phyloP scores from a whole-genome alignment of 139 green algal genomes.

The Coelastrella sp. region DNA sequence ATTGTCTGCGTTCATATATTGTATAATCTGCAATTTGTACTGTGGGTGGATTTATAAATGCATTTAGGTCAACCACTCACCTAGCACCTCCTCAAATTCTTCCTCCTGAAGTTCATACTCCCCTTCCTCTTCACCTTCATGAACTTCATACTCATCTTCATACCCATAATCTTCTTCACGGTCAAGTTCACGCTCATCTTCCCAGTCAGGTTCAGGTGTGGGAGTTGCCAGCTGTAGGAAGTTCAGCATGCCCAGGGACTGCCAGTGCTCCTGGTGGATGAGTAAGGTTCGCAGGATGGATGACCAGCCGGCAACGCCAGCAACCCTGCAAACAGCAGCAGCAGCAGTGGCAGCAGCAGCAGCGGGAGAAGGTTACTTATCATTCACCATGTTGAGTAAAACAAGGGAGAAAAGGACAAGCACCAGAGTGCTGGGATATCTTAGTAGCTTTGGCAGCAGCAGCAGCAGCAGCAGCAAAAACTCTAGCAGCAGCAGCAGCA shows the following conservation, averaged over 20 bases:
- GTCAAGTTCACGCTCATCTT: background rate
- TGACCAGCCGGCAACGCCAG: constrained; percentile 28
- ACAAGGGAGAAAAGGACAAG: background rate
- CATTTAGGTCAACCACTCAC: background rate
- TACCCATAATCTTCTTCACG: constrained; percentile 8
- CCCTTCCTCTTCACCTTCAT: constrained; percentile 26
- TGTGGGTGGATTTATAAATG: background rate
- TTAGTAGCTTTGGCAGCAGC: background rate
- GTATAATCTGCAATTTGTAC: background rate
- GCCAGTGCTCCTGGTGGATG: constrained; percentile 48
- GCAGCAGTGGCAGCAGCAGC: background rate
- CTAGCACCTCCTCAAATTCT: background rate
- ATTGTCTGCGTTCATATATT: no score
- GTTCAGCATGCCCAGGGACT: constrained; percentile 24
- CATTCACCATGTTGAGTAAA: background rate
- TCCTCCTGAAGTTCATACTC: constrained; percentile 39
- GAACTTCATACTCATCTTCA: background rate
- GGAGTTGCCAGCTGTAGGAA: constrained; percentile 16
- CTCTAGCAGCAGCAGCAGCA: no score
- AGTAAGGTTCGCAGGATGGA: constrained; percentile 23
- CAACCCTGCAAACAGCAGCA: background rate
- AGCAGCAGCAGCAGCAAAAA: no score
- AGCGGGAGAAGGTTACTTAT: no score
- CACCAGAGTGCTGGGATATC: background rate
- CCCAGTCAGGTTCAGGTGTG: background rate